These are phyloP conservation scores for Paraconiothyrium brasiliense DNA, from an alignment of 2,329 filamentous ascomycete genomes.

Conservation along the genomic window DNA sequence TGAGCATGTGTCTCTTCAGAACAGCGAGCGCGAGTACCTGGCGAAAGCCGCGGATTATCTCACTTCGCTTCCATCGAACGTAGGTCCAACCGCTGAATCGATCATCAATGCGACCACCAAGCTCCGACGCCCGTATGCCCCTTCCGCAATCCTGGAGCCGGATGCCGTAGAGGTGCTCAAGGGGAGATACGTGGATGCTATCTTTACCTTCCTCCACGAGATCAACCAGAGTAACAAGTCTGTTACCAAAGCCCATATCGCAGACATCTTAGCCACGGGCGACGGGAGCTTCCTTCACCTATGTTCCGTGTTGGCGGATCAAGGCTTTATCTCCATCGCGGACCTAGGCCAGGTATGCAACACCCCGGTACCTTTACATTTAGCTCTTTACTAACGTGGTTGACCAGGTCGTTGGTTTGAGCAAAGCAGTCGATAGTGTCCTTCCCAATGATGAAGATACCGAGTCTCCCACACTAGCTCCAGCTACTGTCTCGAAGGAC, in stretches of 20 bases:
- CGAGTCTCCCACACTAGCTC: neutral
- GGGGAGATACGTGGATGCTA: slow-evolving; percentile 30
- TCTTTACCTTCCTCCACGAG: slow-evolving; percentile 32
- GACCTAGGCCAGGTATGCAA: slow-evolving; percentile 27
- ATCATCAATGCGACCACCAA: slow-evolving; percentile 30
- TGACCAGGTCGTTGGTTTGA: slow-evolving; percentile 28
- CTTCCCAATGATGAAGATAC: slow-evolving; percentile 25
- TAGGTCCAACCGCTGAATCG: neutral
- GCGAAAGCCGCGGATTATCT: slow-evolving; percentile 45
- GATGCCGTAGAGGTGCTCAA: slow-evolving; percentile 27
- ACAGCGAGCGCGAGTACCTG: slow-evolving; percentile 5
- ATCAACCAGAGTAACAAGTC: slow-evolving; percentile 19
- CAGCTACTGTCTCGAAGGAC: slow-evolving; percentile 11
- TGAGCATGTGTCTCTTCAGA: slow-evolving; percentile 14
- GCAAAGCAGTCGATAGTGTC: slow-evolving; percentile 30
- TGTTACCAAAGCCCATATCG: slow-evolving; percentile 23
- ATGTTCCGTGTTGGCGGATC: slow-evolving; percentile 30
- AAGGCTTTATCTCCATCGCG: slow-evolving; percentile 29
- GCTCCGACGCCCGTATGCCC: slow-evolving; percentile 25
- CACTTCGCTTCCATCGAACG: slow-evolving; percentile 59
- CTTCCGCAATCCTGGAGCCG: slow-evolving; percentile 10
- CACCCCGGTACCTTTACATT: neutral
- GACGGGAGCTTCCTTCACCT: slow-evolving; percentile 37
- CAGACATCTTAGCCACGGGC: slow-evolving; percentile 24
- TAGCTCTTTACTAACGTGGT: neutral